These are phyloP conservation scores for Chaetomiaceae sp. DNA, from an alignment of 2,329 filamentous ascomycete species.

Conservation along the genomic window DNA sequence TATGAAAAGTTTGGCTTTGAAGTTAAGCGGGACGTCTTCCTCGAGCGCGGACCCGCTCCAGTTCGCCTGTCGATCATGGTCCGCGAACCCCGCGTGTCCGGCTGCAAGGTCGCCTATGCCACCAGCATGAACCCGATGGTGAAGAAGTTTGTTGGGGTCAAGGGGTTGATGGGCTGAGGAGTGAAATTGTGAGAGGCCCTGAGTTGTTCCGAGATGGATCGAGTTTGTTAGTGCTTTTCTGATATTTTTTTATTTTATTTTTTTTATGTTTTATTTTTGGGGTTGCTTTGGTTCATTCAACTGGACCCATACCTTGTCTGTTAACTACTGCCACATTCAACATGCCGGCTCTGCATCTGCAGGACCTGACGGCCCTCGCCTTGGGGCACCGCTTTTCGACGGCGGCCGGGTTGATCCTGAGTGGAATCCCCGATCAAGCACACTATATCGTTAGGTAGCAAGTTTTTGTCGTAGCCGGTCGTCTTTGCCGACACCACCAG, in stretches of 20 bases:
- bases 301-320: constrained; percentile 8
- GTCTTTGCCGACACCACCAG: background rate
- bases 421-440: background rate
- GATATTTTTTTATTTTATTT: background rate
- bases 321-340: constrained; percentile 17
- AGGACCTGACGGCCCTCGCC: background rate
- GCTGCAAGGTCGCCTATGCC: constrained; percentile 6
- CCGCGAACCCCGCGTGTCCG: constrained; percentile 52
- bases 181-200: background rate
- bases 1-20: constrained; percentile 75
- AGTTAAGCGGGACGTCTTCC: constrained; percentile 56
- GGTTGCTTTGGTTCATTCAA: constrained; percentile 13
- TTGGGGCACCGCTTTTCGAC: constrained; percentile 1
- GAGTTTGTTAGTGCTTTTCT: constrained; percentile 5
- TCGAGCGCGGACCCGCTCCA: constrained; percentile 54
- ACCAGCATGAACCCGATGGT: background rate
- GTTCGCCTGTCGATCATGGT: constrained; percentile 78
- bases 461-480: background rate
- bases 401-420: background rate
- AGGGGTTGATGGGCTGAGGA: constrained; percentile 6
- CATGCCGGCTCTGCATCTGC: constrained; percentile 9
- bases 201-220: background rate
- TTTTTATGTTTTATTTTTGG: background rate
- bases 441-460: background rate
- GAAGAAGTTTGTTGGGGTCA: constrained; percentile 3